Percentiles rank a stretch among this genome's conserved stretches.
phyloP scores from a whole-genome alignment of 2,329 filamentous ascomycete genomes.

The Plectosphaerella plurivora region DNA sequence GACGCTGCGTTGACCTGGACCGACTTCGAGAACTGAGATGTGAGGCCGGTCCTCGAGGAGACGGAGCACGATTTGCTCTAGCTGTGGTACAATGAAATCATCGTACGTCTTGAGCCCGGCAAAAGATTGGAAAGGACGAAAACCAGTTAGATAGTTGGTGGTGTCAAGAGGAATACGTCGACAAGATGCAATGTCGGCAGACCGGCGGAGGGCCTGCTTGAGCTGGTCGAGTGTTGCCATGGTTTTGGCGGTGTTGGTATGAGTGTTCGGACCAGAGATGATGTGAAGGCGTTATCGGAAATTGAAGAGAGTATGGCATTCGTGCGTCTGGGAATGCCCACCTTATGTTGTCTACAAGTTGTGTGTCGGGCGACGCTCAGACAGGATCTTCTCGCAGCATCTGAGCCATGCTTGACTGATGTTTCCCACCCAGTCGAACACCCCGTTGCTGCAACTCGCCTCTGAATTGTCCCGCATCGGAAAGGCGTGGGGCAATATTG shows the following conservation, averaged over 20 bases:
- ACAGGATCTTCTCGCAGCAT: no score
- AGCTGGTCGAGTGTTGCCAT: neutral
- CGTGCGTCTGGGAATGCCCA: no score
- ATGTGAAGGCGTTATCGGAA: no score
- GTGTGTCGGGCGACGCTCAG: no score
- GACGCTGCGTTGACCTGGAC: conserved; percentile 52
- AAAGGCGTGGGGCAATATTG: no score
- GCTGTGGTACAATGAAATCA: conserved; percentile 47
- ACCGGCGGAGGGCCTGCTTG: neutral
- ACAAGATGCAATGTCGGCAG: neutral
- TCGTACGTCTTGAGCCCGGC: conserved; percentile 36
- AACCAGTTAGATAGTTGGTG: conserved; percentile 38
- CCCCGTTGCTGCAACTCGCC: no score
- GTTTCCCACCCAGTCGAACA: no score
- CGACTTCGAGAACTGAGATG: conserved; percentile 55
- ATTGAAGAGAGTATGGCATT: no score
- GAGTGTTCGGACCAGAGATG: no score
- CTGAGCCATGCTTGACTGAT: no score
- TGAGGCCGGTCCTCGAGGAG: conserved; percentile 32
- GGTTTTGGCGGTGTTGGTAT: conserved; percentile 21
- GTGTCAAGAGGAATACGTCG: conserved; percentile 28
- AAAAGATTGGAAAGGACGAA: conserved; percentile 36
- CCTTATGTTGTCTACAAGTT: no score
- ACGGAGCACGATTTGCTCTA: conserved; percentile 33
- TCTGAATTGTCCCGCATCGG: no score